Percentiles rank a stretch among this genome's conserved stretches.
Evolutionary conservation across 2,329 filamentous ascomycete species (phyloP).

Genomic region (Aspergillaceae sp.): DNA sequence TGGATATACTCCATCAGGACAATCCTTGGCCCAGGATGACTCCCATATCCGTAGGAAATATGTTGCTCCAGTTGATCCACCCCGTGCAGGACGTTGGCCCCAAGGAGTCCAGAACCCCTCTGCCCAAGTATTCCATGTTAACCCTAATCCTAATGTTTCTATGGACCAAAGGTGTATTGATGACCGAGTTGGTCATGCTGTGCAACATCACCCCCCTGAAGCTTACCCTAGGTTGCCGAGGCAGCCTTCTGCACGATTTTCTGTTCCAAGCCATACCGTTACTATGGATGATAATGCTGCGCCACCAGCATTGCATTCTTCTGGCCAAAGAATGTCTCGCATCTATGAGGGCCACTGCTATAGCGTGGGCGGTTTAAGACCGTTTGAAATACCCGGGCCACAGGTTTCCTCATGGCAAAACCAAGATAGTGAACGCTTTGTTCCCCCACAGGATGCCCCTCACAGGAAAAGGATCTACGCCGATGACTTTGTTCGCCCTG

Average conservation of each 20-base stretch:
- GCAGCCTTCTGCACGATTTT: conserved; percentile 7
- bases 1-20: conserved; percentile 9
- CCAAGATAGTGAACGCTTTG: conserved; percentile 11
- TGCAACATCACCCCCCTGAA: conserved; percentile 7
- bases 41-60: conserved; percentile 16
- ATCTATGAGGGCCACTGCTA: conserved; percentile 13
- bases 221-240: conserved; percentile 5
- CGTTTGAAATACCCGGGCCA: conserved; percentile 6
- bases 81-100: conserved; percentile 11
- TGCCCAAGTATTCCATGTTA: conserved; percentile 2
- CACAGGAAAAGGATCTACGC: conserved; percentile 24
- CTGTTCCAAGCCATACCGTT: conserved; percentile 10
- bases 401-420: conserved; percentile 8
- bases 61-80: conserved; percentile 12
- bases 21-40: conserved; percentile 11
- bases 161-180: conserved; percentile 11
- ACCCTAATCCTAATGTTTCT: conserved; percentile 10
- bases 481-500: conserved; percentile 29
- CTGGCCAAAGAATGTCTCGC: conserved; percentile 9
- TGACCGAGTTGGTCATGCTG: conserved; percentile 10
- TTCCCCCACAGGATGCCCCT: conserved; percentile 10
- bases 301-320: conserved; percentile 10
- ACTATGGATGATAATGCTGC: conserved; percentile 12
- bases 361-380: conserved; percentile 6
- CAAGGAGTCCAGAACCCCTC: conserved; percentile 9